Evolutionary conservation across 768 basidiomycete genomes (phyloP), one percentile per base, ranked within the genome.

Genomic region (Auricularia heimuer): DNA sequence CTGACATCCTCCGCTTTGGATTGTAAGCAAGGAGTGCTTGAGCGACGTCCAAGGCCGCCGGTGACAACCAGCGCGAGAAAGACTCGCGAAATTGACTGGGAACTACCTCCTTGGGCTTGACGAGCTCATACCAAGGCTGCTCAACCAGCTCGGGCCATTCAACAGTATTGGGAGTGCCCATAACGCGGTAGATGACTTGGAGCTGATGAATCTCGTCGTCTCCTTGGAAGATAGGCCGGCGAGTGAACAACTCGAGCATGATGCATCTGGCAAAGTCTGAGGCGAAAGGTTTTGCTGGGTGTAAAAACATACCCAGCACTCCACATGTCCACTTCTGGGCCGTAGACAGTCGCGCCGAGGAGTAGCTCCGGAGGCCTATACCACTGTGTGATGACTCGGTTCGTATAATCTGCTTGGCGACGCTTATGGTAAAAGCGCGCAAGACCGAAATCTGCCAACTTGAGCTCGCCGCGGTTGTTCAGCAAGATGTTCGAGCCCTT

Each of bases 271-370:
- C 3, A 67, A 1, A 3, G 29, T 29, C n/a, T 54, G 45, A 62
- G 67, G 66, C 45, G 33, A 54, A 18, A 54, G 33, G 56, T 14
- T 45, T 42, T 6, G 24, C 14, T 39, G 63, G 12, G 64, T 56
- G 39, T 44, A 42, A 12, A 47, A 37, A 76, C 82, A 69, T 77
- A 96, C 94, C 97, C 97, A 51, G 97, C 97, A 74, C 94, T 96
- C 97, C 97, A 99, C 88, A 98, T 97, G 71, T 99, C 97, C 29
- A 99, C 96, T 72, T 96, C 95, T 4, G 94, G 89, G 2, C 94
- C 95, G 77, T 99, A 99, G 12, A 94, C 85, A 0, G 97, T 99
- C 36, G 94, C 92, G 35, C 97, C 97, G 70, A 98, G 88, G 47
- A 99, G 77, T 24, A 99, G 80, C 72, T 99, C 97, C 10, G 96